These are phyloP conservation scores for Phytophthora fragariaefolia DNA, from an alignment of 352 stramenopile species.

Conservation along the genomic window DNA sequence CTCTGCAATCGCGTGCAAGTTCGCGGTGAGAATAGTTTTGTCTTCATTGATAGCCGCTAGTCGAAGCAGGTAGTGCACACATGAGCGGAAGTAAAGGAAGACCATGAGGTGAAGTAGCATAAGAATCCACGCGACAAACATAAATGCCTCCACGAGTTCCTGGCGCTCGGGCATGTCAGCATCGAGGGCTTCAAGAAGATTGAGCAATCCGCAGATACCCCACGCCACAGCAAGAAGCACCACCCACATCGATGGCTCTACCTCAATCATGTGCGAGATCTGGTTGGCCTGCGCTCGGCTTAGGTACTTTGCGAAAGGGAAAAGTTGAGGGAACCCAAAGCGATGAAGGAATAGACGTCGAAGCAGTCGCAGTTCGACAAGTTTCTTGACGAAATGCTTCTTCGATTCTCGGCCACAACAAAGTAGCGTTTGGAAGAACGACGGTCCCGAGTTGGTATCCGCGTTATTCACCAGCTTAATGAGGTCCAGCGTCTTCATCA, in stretches of 20 bases:
- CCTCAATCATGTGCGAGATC: slow-evolving; percentile 81
- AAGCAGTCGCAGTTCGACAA: slow-evolving; percentile 44
- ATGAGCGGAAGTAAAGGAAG: slow-evolving; percentile 48
- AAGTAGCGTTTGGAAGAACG: slow-evolving; percentile 15
- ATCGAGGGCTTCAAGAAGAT: slow-evolving; percentile 23
- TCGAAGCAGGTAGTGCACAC: slow-evolving; percentile 43
- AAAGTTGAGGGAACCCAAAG: slow-evolving; percentile 52
- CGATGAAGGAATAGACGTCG: slow-evolving; percentile 49
- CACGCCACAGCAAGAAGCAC: slow-evolving; percentile 53
- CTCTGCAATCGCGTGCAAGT: slow-evolving; percentile 26
- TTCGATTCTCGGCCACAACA: slow-evolving; percentile 21
- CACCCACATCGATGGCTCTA: slow-evolving; percentile 68
- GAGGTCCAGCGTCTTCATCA: slow-evolving; percentile 47
- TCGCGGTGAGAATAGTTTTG: slow-evolving; percentile 15
- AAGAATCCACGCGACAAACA: slow-evolving; percentile 41
- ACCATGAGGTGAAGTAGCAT: slow-evolving; percentile 47
- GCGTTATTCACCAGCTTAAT: slow-evolving; percentile 16
- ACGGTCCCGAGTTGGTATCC: not conserved
- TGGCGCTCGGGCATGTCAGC: slow-evolving; percentile 27
- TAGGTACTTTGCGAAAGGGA: slow-evolving; percentile 78
- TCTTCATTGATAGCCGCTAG: slow-evolving; percentile 37
- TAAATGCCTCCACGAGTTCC: slow-evolving; percentile 42
- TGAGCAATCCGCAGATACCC: slow-evolving; percentile 34
- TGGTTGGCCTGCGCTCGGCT: slow-evolving; percentile 74
- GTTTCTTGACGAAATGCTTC: slow-evolving; percentile 19